These are phyloP conservation scores for Millerozyma acaciae DNA, from an alignment of 805 yeast genomes.

Conservation along the genomic window DNA sequence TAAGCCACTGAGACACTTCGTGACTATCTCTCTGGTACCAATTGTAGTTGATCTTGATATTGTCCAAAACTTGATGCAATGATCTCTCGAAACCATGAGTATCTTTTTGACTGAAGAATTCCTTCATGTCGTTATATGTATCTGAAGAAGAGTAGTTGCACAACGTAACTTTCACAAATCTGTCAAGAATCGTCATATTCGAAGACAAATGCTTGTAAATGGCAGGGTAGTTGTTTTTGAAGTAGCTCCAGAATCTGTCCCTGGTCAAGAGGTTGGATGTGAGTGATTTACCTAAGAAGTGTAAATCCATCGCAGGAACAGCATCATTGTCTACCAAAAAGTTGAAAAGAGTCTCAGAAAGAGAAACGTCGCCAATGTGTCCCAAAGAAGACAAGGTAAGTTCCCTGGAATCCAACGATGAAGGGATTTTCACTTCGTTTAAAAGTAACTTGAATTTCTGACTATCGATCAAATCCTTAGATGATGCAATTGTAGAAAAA, in stretches of 20 bases:
- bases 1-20: conserved; percentile 44
- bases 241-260: conserved; percentile 45
- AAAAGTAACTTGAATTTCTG: conserved; percentile 33
- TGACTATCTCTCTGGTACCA: conserved; percentile 49
- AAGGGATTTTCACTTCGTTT: conserved; percentile 47
- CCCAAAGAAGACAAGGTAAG: conserved; percentile 57
- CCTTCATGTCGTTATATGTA: conserved; percentile 27
- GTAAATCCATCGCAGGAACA: conserved; percentile 58
- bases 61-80: conserved; percentile 53
- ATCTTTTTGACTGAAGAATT: conserved; percentile 28
- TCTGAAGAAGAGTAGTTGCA: conserved; percentile 36
- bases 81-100: conserved; percentile 53
- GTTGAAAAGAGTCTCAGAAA: conserved; percentile 36
- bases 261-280: conserved; percentile 45
- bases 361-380: conserved; percentile 30
- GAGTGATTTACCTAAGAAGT: conserved; percentile 45
- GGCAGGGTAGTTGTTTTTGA: conserved; percentile 44
- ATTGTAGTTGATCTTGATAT: conserved; percentile 42
- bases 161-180: conserved; percentile 40
- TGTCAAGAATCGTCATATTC: conserved; percentile 50
- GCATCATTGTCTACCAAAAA: conserved; percentile 39
- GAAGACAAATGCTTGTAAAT: conserved; percentile 43
- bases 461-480: conserved; percentile 20
- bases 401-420: conserved; percentile 57
- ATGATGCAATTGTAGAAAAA: conserved; percentile 39